phyloP scores from a whole-genome alignment of 768 basidiomycete genomes.

The Hygrophoropsis aurantiaca region DNA sequence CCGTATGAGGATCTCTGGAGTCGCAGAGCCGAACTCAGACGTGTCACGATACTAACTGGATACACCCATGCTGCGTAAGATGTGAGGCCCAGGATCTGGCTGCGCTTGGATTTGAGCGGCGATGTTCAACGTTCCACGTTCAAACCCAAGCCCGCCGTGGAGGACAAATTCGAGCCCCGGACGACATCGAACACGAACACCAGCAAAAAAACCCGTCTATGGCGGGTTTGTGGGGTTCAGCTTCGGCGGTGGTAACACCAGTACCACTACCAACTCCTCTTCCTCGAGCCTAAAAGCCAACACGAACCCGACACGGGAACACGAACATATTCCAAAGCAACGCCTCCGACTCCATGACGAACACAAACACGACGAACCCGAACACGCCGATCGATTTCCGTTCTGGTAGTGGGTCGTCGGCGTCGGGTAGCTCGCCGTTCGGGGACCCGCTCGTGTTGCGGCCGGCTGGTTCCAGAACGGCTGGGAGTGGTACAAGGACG shows the following conservation, averaged over 20 bases:
- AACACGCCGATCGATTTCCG: constrained; percentile 38
- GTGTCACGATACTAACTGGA: too few species aligned
- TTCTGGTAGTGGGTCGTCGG: constrained; percentile 14
- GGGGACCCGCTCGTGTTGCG: constrained; percentile 76
- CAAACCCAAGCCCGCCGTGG: too few species aligned
- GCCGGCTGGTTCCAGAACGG: constrained; percentile 55
- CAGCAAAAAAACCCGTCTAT: constrained; percentile 62
- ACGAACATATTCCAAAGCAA: constrained; percentile 28
- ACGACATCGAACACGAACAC: constrained; percentile 22
- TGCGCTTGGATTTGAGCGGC: too few species aligned
- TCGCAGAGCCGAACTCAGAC: too few species aligned
- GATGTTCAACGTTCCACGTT: too few species aligned
- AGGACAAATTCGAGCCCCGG: too few species aligned
- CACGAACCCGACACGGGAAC: too few species aligned
- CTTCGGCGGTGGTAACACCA: constrained; percentile 12
- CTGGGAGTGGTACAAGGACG: constrained; percentile 31
- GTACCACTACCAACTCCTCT: constrained; percentile 24
- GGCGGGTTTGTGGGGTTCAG: constrained; percentile 21
- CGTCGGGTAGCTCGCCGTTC: constrained; percentile 53
- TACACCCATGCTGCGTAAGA: too few species aligned
- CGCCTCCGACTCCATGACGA: constrained; percentile 17
- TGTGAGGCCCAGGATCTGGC: too few species aligned
- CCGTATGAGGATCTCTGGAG: too few species aligned
- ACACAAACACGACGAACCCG: constrained; percentile 34
- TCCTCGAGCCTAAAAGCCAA: too few species aligned